Percentiles rank a stretch among this genome's conserved stretches.
Evolutionary conservation across 805 yeast species (phyloP).

Genomic region (Hagleromyces aurorensis): DNA sequence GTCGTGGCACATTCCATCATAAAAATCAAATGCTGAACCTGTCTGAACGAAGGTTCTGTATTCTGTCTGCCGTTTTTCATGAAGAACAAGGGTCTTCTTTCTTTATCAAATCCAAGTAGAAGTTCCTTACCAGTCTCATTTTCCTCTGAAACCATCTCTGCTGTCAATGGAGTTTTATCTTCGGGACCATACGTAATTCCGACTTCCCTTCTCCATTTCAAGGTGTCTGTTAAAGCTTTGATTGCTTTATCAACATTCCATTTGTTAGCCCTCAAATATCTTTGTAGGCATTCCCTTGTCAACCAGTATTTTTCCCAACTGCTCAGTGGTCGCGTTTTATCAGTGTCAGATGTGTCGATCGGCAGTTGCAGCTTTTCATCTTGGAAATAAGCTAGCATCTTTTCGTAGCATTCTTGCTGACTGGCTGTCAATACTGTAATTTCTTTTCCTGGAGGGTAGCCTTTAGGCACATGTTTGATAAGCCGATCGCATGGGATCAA

Average conservation of each 20-base stretch:
- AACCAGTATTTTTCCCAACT: constrained; percentile 32
- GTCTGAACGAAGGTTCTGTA: constrained; percentile 43
- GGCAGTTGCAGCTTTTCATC: constrained; percentile 17
- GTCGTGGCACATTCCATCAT: constrained; percentile 48
- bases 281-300: constrained; percentile 44
- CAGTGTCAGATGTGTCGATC: constrained; percentile 32
- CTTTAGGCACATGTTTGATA: constrained; percentile 18
- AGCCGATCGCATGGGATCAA: constrained; percentile 19
- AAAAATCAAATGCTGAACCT: constrained; percentile 49
- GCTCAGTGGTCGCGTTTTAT: constrained; percentile 31
- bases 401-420: constrained; percentile 14
- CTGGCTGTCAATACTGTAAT: constrained; percentile 15
- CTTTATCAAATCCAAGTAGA: constrained; percentile 47
- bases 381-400: constrained; percentile 15
- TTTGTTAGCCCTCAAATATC: constrained; percentile 45
- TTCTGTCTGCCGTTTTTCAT: constrained; percentile 49
- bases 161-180: constrained; percentile 27
- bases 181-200: constrained; percentile 36
- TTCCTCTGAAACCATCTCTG: constrained; percentile 40
- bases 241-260: constrained; percentile 41
- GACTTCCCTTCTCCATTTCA: constrained; percentile 50
- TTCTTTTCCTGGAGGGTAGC: constrained; percentile 13
- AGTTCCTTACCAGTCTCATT: constrained; percentile 47
- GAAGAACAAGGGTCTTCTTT: constrained; percentile 45
- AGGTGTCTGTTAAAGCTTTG: constrained; percentile 38